Percentiles rank a stretch among this genome's conserved stretches.
phyloP scores from a whole-genome alignment of 164 flowering plant species.

The Liriodendron chinense region DNA sequence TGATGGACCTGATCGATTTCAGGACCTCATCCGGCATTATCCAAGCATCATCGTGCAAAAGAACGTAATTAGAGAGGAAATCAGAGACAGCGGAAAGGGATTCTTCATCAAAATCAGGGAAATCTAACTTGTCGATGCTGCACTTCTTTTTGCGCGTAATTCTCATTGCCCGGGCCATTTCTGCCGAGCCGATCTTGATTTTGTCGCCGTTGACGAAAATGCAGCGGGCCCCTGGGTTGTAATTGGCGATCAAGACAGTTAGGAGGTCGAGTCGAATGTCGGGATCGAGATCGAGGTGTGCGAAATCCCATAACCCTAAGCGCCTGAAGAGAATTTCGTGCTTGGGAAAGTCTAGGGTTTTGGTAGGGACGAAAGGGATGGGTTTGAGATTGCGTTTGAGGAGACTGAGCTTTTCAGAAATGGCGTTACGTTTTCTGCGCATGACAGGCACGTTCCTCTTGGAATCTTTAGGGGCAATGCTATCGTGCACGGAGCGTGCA shows the following conservation, averaged over 20 bases:
- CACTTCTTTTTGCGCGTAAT: slow-evolving; percentile 54
- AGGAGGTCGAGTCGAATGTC: slow-evolving; percentile 49
- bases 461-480: no score
- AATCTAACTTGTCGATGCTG: slow-evolving; percentile 19
- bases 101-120: slow-evolving; percentile 25
- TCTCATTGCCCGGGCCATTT: slow-evolving; percentile 64
- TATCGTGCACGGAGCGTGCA: no score
- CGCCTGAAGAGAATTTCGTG: slow-evolving; percentile 53
- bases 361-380: slow-evolving; percentile 55
- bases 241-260: slow-evolving; percentile 53
- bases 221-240: slow-evolving; percentile 12
- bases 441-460: background rate
- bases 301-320: slow-evolving; percentile 84
- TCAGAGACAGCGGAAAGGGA: slow-evolving; percentile 27
- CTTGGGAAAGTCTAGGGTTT: slow-evolving; percentile 44
- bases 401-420: slow-evolving; percentile 37
- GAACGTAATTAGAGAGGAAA: slow-evolving; percentile 69
- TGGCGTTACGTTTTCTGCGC: slow-evolving; percentile 14
- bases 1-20: slow-evolving; percentile 38
- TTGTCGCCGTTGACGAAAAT: slow-evolving; percentile 47
- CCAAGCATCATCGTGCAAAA: slow-evolving; percentile 70
- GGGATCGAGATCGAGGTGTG: slow-evolving; percentile 54
- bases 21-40: slow-evolving; percentile 61
- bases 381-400: slow-evolving; percentile 37
- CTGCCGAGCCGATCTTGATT: slow-evolving; percentile 51